Evolutionary conservation across 345 rosid genomes (phyloP), one percentile per base, ranked within the genome.

Genomic region (Moricandia arvensis): DNA sequence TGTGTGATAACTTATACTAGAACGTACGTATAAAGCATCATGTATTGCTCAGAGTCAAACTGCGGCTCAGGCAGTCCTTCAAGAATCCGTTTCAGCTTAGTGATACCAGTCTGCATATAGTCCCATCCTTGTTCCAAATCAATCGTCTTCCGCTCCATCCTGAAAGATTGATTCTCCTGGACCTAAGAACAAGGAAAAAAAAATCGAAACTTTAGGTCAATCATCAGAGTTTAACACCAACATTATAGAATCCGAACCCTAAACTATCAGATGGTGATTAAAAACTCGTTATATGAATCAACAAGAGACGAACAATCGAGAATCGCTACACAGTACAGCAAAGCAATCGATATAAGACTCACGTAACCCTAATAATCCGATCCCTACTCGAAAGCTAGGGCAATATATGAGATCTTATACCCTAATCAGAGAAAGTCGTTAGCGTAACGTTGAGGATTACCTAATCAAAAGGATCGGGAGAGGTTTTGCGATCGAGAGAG

Each of bases 101-200:
- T 71, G 70, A 89, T 89, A 59, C 97, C 97, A 34, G 80, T 82
- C 82, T 84, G 87, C 96, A 95, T 86, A 75, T 80, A 79, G 41
- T 81, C 85, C 97, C 97, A 95, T 86, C 97, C 97, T 71, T 87
- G 84, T 6, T 89, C 97, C 59, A 95, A 83, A 37, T 89, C 89
- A 53, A 82, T 84, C 3, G 79, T 85, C 85, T 82, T 84, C 31
- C 85, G 88, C 75, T 87, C 96, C 90, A 89, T 93, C 47, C 59
- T 53, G 45, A 57, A 24, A 67, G 54, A 12, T 21, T 5, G 61
- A 9, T 11, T 45, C 24, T 24, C 78, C 47, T 37, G 47, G 43
- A 59, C 29, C 64, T 59, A 72, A 58, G 7, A 12, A 21, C 61
- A 73, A 2, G 30, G 9, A 68, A 21, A n/a, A 11, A 47, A 24